Conservation (phyloP, 768 basidiomycete genomes). For the Pisolithus microcarpus region DNA sequence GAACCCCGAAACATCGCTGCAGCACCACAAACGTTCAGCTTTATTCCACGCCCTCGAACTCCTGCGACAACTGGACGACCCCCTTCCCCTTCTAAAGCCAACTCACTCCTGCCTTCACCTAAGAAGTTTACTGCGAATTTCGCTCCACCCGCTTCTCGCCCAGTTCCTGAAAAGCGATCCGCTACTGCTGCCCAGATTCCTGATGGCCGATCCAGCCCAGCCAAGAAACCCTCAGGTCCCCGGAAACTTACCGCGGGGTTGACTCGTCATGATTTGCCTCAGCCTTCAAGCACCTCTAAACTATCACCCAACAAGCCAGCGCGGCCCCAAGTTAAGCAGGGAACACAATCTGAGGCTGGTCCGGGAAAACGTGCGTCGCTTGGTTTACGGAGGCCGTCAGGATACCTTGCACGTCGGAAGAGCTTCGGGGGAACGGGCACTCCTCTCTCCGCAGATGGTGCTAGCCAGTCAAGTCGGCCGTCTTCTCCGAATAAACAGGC, state of each 20-base stretch:
- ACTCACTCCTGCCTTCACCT: constrained; percentile 32
- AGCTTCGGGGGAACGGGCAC: constrained; percentile 37
- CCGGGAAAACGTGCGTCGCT: constrained; percentile 28
- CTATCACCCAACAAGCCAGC: constrained; percentile 44
- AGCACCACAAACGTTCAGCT: constrained; percentile 24
- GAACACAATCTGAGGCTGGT: constrained; percentile 14
- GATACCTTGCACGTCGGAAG: constrained; percentile 65
- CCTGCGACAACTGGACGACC: constrained; percentile 25
- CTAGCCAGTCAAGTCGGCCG: constrained; percentile 5
- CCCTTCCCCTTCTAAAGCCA: constrained; percentile 32
- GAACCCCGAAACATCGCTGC: constrained; percentile 3
- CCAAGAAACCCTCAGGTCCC: constrained; percentile 42
- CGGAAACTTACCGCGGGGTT: constrained; percentile 28
- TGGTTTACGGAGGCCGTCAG: constrained; percentile 53
- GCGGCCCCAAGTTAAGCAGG: constrained; percentile 26
- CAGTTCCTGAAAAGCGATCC: constrained; percentile 46
- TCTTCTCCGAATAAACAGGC: constrained; percentile 29
- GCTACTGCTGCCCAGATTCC: constrained; percentile 9
- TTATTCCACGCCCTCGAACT: constrained; percentile 23
- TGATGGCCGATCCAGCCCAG: constrained; percentile 38
- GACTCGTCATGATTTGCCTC: constrained; percentile 19
- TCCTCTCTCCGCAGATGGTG: constrained; percentile 4
- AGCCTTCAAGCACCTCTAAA: constrained; percentile 21
- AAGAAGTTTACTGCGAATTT: constrained; percentile 61
- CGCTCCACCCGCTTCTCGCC: constrained; percentile 49